Percentiles rank a stretch among this genome's conserved stretches.
Conservation (phyloP, 164 flowering plant species). For the Akebia trifoliata region DNA sequence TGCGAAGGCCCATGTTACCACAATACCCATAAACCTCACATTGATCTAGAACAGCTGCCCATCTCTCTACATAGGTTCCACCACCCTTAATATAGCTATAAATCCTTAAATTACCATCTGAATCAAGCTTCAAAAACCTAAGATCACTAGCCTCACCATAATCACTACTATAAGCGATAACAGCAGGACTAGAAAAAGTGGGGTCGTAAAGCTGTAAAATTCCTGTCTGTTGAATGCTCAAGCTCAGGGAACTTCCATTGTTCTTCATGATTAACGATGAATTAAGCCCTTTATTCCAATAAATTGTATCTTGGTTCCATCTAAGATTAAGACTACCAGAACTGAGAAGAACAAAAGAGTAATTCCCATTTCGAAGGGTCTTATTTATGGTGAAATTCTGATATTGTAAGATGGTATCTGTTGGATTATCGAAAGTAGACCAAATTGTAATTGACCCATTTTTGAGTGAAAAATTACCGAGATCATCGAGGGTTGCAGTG, state of each 20-base stretch:
- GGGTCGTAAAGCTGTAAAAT: slow-evolving; percentile 44
- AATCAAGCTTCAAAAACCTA: slow-evolving; percentile 61
- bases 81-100: slow-evolving; percentile 38
- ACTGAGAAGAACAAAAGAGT: slow-evolving; percentile 21
- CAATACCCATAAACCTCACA: slow-evolving; percentile 79
- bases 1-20: slow-evolving; percentile 76
- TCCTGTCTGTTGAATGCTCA: slow-evolving; percentile 46
- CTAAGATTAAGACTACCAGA: slow-evolving; percentile 30
- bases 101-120: slow-evolving; percentile 86
- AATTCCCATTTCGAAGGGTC: slow-evolving; percentile 25
- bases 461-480: slow-evolving; percentile 22
- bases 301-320: slow-evolving; percentile 25
- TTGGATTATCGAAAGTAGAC: slow-evolving; percentile 36
- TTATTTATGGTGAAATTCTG: slow-evolving; percentile 25
- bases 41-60: slow-evolving; percentile 81
- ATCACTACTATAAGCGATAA: slow-evolving; percentile 64
- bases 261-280: slow-evolving; percentile 12
- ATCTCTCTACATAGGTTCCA: slow-evolving; percentile 28
- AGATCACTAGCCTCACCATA: slow-evolving; percentile 54
- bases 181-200: slow-evolving; percentile 17
- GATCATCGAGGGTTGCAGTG: slow-evolving; percentile 25
- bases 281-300: slow-evolving; percentile 30
- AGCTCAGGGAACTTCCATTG: slow-evolving; percentile 41
- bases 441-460: slow-evolving; percentile 19
- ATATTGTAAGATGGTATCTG: slow-evolving; percentile 29